Evolutionary conservation across 2,329 filamentous ascomycete species (phyloP).

Genomic region (Cytospora paraplurivora): DNA sequence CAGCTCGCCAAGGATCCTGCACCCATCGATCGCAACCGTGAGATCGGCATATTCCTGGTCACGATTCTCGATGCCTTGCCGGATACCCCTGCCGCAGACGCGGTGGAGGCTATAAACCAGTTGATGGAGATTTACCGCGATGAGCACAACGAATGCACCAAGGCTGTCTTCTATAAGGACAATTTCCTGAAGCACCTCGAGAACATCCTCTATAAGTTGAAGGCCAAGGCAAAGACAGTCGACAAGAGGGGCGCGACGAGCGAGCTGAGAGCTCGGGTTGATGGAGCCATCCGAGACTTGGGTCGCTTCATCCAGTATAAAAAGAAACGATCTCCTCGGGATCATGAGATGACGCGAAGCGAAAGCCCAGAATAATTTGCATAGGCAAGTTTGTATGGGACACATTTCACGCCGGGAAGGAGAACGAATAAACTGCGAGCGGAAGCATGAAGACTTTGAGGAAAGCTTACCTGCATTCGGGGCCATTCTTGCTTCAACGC

Average conservation of each 20-base stretch:
- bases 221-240: slow-evolving; percentile 59
- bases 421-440: background rate
- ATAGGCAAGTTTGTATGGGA: background rate
- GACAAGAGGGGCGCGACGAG: slow-evolving; percentile 57
- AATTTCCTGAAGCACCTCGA: slow-evolving; percentile 62
- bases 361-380: background rate
- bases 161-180: slow-evolving; percentile 65
- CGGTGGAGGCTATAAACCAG: slow-evolving; percentile 66
- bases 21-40: slow-evolving; percentile 57
- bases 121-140: slow-evolving; percentile 69
- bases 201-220: slow-evolving; percentile 54
- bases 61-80: slow-evolving; percentile 55
- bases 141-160: slow-evolving; percentile 59
- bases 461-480: slow-evolving; percentile 15
- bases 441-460: slow-evolving; percentile 2
- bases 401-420: slow-evolving; percentile 8
- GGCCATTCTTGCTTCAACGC: background rate
- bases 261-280: slow-evolving; percentile 60
- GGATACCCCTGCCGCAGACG: slow-evolving; percentile 57
- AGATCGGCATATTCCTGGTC: slow-evolving; percentile 65
- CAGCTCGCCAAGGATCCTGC: slow-evolving; percentile 61
- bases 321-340: slow-evolving; percentile 53
- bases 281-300: slow-evolving; percentile 64
- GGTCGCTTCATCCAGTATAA: slow-evolving; percentile 66
- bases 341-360: background rate